These are phyloP conservation scores for Colletotrichum costaricense DNA, from an alignment of 2,329 filamentous ascomycete species.

Conservation along the genomic window DNA sequence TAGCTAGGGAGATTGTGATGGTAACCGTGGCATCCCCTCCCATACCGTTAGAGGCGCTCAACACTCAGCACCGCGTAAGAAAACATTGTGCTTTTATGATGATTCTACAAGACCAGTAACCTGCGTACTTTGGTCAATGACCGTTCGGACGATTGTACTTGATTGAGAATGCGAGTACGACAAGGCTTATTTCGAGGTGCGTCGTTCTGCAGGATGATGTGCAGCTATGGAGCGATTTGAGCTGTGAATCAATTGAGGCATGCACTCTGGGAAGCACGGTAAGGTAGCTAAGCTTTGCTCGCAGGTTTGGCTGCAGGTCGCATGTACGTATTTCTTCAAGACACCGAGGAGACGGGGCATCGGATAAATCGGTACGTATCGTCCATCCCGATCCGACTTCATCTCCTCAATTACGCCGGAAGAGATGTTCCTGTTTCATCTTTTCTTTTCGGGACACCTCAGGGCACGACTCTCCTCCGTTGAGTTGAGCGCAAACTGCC, in stretches of 20 bases:
- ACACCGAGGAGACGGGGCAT: neutral
- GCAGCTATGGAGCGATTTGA: neutral
- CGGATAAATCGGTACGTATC: slow-evolving; percentile 15
- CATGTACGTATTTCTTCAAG: neutral
- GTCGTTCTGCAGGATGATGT: neutral
- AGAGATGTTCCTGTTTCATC: slow-evolving; percentile 28
- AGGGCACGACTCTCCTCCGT: neutral
- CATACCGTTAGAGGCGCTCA: neutral
- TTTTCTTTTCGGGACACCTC: slow-evolving; percentile 3
- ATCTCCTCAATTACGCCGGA: neutral
- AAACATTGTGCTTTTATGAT: neutral
- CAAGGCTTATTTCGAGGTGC: neutral
- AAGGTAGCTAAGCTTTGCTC: neutral
- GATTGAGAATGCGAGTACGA: neutral
- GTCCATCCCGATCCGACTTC: neutral
- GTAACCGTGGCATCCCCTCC: neutral
- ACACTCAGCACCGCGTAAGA: neutral
- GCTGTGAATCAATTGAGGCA: neutral
- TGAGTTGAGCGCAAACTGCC: neutral
- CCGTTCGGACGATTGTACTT: neutral
- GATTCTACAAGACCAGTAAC: neutral
- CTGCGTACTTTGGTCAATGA: neutral
- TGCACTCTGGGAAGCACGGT: too few relatives aligned
- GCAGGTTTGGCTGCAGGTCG: neutral
- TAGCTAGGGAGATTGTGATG: neutral